Base-by-base conservation (phyloP, 805 yeast genomes). In the Teunomyces panamensis region DNA sequence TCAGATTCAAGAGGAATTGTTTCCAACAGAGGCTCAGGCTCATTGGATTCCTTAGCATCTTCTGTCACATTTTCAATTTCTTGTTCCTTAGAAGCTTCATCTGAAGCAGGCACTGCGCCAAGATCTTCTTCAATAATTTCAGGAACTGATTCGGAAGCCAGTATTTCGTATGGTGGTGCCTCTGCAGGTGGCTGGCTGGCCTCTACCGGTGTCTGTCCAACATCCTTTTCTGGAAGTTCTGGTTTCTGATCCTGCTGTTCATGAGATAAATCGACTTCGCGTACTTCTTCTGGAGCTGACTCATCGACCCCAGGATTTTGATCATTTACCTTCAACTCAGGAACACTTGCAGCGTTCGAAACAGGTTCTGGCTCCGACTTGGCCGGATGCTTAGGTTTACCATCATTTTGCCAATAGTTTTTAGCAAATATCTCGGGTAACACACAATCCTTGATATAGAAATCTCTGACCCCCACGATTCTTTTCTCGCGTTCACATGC, bases 401-500 rank as follows among this genome's bases (percentile, higher is more conserved):
- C 36, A 29, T 17, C 36, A 27, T 49, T 59, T 33, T 52, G 47
- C 78, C 78, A 73, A 57, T 67, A 73, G 54, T 73, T 67, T 56
- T 63, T 68, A 11, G 75, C 72, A 39, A 69, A 60, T 5, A 73
- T 68, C 50, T 71, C 76, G 2, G 76, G 77, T 52, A 73, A 69
- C 3, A 65, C 73, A 53, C 77, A 71, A 47, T 73, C 78, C 63
- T 83, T 85, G 30, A 86, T 71, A 60, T 88, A 88, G 56, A 86
- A 89, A 55, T 89, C 89, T 59, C 96, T 78, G 11, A 94, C 99
- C 26, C 98, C 97, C 37, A 91, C 96, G 47, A 94, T 84, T 59
- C 96, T 73, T 56, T 94, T 81, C 60, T 91, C 97, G 37, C 77
- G 65, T 57, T 88, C 96, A 71, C 98, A 94, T 0, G 97, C 97